phyloP scores from a whole-genome alignment of 2,329 filamentous ascomycete genomes.

The Cladosporium sp. region DNA sequence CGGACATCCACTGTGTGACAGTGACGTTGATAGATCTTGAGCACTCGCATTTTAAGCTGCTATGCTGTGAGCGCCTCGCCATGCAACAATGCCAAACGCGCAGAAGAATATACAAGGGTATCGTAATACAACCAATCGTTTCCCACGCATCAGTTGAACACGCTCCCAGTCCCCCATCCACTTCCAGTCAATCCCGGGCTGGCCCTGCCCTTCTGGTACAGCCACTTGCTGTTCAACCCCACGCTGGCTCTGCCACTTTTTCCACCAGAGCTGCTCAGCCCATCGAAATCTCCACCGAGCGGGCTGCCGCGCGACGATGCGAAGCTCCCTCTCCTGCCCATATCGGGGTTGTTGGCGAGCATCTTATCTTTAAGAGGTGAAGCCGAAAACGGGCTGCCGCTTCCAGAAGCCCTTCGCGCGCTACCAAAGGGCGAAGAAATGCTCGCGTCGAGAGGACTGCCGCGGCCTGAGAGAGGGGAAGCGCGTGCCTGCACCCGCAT shows the following conservation, averaged over 20 bases:
- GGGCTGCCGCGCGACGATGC: conserved; percentile 46
- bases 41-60: not conserved
- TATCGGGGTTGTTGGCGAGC: conserved; percentile 39
- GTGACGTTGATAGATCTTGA: too few species aligned
- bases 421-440: conserved; percentile 4
- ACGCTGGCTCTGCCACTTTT: conserved; percentile 54
- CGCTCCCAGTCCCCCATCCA: conserved; percentile 15
- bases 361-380: conserved; percentile 65
- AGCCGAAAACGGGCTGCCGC: conserved; percentile 15
- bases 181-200: conserved; percentile 38
- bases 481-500: conserved; percentile 33
- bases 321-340: conserved; percentile 43
- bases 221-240: conserved; percentile 84
- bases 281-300: conserved; percentile 36
- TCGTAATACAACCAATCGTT: not conserved
- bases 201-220: conserved; percentile 73
- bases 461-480: conserved; percentile 54
- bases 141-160: conserved; percentile 10
- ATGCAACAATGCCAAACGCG: not conserved
- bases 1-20: too few species aligned
- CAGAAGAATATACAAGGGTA: not conserved
- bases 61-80: not conserved
- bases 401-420: not conserved
- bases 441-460: conserved; percentile 18
- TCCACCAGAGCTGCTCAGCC: conserved; percentile 19